Base-by-base conservation (phyloP, 441 rosid genomes). In the Cnidoscolus chayamansa region DNA sequence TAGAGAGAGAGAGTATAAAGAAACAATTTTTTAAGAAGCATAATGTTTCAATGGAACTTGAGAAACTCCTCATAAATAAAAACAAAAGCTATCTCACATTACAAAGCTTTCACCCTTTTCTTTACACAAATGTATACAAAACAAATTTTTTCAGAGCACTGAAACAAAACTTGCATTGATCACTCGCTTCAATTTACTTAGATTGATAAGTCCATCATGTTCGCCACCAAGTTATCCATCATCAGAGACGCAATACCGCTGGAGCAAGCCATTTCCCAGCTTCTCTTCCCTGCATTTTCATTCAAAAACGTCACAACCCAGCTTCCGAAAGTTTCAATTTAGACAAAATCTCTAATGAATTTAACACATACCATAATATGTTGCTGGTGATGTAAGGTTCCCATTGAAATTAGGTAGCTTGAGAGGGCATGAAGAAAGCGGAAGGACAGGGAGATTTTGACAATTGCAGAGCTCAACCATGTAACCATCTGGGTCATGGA, bases 401-500 rank as follows among this genome's bases (percentile, higher is more conserved):
- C 16, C 15, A 67, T 11, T 80, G 45, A 80, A 0, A 8, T 30
- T 63, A 5, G 84, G 81, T 1, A 74, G 64, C 67, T 71, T 80
- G 60, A 77, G 68, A 63, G 85, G 83, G 73, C 87, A 86, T 16
- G 86, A 53, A 43, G 84, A 61, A n/a, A 86, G 75, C 2, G 90
- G 90, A 68, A 84, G 78, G 55, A 84, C 78, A 0, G 90, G 90
- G 1, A 86, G 81, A 60, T 83, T 84, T 49, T 86, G 83, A 49
- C 90, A 86, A 47, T 83, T 86, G 75, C 90, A 86, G 1, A 84
- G 75, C 76, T 86, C 90, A 67, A 86, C 75, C 88, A 86, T 86
- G 79, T 81, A 80, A 31, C 90, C 88, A 75, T 86, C 88, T 0
- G 90, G 90, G 16, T 87, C 88, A 55, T 87, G 90, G 67, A 87